These are phyloP conservation scores for Lentinula lateritia DNA, from an alignment of 768 basidiomycete species.

Conservation along the genomic window DNA sequence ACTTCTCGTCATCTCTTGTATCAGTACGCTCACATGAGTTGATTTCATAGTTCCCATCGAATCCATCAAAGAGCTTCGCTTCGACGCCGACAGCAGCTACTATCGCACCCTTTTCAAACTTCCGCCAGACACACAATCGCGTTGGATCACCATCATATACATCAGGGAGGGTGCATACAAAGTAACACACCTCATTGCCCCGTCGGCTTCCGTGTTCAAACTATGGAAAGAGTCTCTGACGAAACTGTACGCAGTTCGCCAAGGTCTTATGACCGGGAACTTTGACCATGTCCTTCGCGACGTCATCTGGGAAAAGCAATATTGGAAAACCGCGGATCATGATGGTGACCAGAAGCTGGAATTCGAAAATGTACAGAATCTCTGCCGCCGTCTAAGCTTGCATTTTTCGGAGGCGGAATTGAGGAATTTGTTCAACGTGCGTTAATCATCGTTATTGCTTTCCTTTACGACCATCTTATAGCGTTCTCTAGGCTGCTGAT, in stretches of 20 bases:
- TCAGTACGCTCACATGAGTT: background rate
- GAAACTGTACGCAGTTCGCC: slow-evolving; percentile 58
- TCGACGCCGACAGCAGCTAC: slow-evolving; percentile 29
- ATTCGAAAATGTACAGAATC: slow-evolving; percentile 65
- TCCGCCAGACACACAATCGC: slow-evolving; percentile 52
- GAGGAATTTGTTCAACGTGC: slow-evolving; percentile 51
- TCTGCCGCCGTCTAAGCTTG: slow-evolving; percentile 70
- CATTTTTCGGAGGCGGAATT: slow-evolving; percentile 51
- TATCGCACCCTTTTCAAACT: slow-evolving; percentile 69
- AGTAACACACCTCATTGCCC: slow-evolving; percentile 79
- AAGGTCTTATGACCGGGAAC: slow-evolving; percentile 64
- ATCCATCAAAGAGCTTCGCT: slow-evolving; percentile 81
- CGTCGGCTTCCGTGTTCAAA: slow-evolving; percentile 39
- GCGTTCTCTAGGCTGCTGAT: slow-evolving; percentile 54
- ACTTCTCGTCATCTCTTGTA: background rate
- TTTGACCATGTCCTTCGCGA: slow-evolving; percentile 61
- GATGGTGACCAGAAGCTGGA: slow-evolving; percentile 56
- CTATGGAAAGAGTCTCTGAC: slow-evolving; percentile 59
- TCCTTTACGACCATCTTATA: background rate
- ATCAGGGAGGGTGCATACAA: slow-evolving; percentile 75
- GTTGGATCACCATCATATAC: slow-evolving; percentile 87
- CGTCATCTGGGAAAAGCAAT: slow-evolving; percentile 73
- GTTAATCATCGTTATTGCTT: slow-evolving; percentile 2
- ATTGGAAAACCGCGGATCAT: slow-evolving; percentile 72
- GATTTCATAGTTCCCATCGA: slow-evolving; percentile 68